These are phyloP conservation scores for Dalbergia cochinchinensis DNA, from an alignment of 306 rosid genomes.

Conservation along the genomic window DNA sequence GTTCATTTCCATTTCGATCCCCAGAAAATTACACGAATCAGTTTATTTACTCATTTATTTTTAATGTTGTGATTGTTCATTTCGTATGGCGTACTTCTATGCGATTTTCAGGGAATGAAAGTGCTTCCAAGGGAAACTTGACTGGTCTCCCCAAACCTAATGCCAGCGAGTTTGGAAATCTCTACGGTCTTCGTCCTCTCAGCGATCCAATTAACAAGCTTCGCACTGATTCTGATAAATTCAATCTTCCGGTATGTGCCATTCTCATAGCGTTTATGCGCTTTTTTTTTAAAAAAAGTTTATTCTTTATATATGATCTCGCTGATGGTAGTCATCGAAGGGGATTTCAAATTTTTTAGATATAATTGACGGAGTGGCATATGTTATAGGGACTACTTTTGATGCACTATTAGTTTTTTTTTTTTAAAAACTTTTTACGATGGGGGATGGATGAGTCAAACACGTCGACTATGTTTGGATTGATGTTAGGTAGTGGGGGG, in stretches of 20 bases:
- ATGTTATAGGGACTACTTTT: no score
- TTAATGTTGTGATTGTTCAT: not conserved
- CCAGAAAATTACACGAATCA: not conserved
- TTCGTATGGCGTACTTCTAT: not conserved
- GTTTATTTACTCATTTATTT: no score
- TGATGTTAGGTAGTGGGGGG: not conserved
- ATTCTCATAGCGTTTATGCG: constrained; percentile 7
- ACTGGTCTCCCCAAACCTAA: constrained; percentile 63
- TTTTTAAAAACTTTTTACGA: no score
- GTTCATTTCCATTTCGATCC: not conserved
- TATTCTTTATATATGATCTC: not conserved
- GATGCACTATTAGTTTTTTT: no score
- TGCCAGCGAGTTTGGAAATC: constrained; percentile 70
- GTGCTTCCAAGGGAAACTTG: constrained; percentile 64
- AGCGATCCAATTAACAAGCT: constrained; percentile 73
- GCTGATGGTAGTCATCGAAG: not conserved
- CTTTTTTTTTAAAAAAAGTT: not conserved
- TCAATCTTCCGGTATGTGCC: constrained; percentile 73
- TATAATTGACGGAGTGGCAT: not conserved
- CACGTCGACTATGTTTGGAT: no score
- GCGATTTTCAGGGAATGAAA: constrained; percentile 66
- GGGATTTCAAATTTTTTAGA: not conserved
- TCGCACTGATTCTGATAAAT: constrained; percentile 69
- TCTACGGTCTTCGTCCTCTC: constrained; percentile 71
- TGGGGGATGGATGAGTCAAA: no score